Percentiles rank a stretch among this genome's conserved stretches.
phyloP scores from a whole-genome alignment of 306 rosid species.

The Vigna mungo region DNA sequence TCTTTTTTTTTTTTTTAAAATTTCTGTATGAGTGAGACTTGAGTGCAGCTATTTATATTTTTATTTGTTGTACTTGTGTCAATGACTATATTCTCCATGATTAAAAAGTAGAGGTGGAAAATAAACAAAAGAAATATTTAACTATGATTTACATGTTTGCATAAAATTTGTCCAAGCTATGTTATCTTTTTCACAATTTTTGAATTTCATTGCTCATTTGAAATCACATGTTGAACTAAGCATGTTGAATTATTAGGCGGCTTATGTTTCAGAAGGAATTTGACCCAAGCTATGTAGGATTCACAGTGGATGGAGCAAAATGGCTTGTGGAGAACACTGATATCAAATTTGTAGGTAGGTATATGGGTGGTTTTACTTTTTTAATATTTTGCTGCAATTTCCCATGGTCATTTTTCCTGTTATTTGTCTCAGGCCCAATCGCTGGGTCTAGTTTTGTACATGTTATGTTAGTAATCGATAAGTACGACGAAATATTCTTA shows the following conservation, averaged over 20 bases:
- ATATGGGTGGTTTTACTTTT: conserved; percentile 29
- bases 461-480: neutral
- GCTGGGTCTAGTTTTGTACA: conserved; percentile 26
- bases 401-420: conserved; percentile 20
- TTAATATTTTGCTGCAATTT: conserved; percentile 26
- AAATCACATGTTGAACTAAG: conserved; percentile 43
- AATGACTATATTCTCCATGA: neutral
- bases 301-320: conserved; percentile 80
- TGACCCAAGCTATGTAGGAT: conserved; percentile 77
- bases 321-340: conserved; percentile 96
- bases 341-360: conserved; percentile 81
- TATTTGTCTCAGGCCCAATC: conserved; percentile 12
- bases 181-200: conserved; percentile 31
- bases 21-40: neutral
- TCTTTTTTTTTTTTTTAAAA: neutral
- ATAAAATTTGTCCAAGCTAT: neutral
- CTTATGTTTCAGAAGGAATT: conserved; percentile 81
- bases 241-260: conserved; percentile 59
- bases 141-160: neutral
- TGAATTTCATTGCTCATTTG: conserved; percentile 25
- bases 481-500: neutral
- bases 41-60: neutral
- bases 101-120: conserved; percentile 9
- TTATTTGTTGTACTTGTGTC: neutral
- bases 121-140: conserved; percentile 17